Evolutionary conservation across 1,139 yeast genomes (phyloP).

Genomic region (Arxiozyma heterogenica): DNA sequence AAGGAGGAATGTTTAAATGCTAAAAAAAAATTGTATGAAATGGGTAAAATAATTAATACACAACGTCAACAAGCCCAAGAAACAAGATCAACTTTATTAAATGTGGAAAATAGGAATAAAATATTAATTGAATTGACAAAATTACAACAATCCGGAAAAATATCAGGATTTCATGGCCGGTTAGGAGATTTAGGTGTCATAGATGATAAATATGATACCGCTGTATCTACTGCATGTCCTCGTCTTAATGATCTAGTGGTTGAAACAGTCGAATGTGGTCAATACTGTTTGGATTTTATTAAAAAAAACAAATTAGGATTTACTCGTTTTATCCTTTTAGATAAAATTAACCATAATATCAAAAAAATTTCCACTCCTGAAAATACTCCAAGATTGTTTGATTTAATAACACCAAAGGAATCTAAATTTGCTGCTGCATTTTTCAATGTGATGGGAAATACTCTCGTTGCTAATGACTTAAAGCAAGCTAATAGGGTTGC

Average conservation of each 20-base stretch:
- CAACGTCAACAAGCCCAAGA: conserved; percentile 59
- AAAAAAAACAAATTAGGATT: conserved; percentile 81
- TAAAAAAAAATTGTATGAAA: conserved; percentile 38
- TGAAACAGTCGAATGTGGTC: conserved; percentile 88
- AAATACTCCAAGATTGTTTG: conserved; percentile 73
- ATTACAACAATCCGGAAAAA: conserved; percentile 71
- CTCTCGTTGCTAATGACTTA: conserved; percentile 74
- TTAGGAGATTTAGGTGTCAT: conserved; percentile 86
- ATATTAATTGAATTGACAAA: conserved; percentile 64
- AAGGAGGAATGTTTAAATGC: conserved; percentile 48
- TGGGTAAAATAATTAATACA: conserved; percentile 46
- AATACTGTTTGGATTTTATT: conserved; percentile 78
- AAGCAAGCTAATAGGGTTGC: conserved; percentile 83
- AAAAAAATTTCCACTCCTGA: conserved; percentile 64
- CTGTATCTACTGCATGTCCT: conserved; percentile 91
- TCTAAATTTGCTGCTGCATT: conserved; percentile 76
- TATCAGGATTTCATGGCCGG: conserved; percentile 80
- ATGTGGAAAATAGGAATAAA: conserved; percentile 57
- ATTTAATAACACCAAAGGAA: conserved; percentile 62
- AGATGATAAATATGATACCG: conserved; percentile 81
- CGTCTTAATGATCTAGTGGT: conserved; percentile 89
- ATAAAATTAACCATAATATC: conserved; percentile 57
- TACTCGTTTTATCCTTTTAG: conserved; percentile 76
- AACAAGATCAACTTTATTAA: conserved; percentile 49
- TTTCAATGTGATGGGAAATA: conserved; percentile 75